Evolutionary conservation across 257 asterid genomes (phyloP).

Genomic region (Ligustrum vulgare): DNA sequence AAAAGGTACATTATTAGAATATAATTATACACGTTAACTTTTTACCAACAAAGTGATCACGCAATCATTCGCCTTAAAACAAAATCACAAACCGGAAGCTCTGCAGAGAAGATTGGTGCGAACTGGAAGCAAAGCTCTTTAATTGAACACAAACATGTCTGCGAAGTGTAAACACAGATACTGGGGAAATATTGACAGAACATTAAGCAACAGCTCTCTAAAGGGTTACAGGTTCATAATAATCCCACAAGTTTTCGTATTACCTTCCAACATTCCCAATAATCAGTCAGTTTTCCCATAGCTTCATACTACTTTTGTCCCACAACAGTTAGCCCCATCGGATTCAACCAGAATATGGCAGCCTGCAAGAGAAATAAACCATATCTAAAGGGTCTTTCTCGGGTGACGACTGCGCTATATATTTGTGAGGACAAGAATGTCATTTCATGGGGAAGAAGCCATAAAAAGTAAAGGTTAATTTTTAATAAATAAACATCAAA

Average conservation of each 20-base stretch:
- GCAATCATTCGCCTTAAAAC: neutral
- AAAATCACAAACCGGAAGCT: too few species aligned
- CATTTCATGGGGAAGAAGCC: too few species aligned
- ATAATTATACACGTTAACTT: too few species aligned
- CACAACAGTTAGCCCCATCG: neutral
- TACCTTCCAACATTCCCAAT: neutral
- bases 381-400: neutral
- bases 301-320: neutral
- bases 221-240: neutral
- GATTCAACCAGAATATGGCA: conserved; percentile 40
- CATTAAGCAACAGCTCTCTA: neutral
- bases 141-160: neutral
- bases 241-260: neutral
- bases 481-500: neutral
- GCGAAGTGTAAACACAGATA: neutral
- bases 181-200: neutral
- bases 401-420: too few species aligned
- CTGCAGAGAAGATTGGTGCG: too few species aligned
- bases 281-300: neutral
- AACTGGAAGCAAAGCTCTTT: too few species aligned
- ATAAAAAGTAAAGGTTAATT: too few species aligned
- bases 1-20: too few species aligned
- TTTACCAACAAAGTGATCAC: too few species aligned
- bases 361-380: conserved; percentile 25
- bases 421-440: too few species aligned